Conservation (phyloP, 352 stramenopile genomes). For the Phytophthora palmivora region DNA sequence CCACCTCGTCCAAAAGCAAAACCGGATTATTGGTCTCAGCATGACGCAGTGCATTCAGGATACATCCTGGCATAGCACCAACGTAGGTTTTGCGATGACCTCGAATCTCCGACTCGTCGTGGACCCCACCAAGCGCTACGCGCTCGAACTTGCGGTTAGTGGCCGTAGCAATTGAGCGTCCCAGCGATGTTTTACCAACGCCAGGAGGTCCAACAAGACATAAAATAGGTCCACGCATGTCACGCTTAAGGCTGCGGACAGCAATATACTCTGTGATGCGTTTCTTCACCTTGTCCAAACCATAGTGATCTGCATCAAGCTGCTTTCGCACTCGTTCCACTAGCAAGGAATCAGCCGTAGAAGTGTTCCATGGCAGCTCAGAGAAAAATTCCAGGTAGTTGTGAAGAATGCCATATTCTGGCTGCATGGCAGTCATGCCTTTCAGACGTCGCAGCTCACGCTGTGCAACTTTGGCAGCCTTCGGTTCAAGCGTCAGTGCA, state of each 20-base stretch:
- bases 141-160: constrained; percentile 83
- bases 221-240: constrained; percentile 89
- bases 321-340: constrained; percentile 66
- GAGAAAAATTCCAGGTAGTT: constrained; percentile 87
- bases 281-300: constrained; percentile 85
- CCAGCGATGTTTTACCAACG: constrained; percentile 87
- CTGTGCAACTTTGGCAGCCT: constrained; percentile 64
- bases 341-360: constrained; percentile 62
- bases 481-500: constrained; percentile 53
- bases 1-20: constrained; percentile 88
- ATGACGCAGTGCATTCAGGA: constrained; percentile 81
- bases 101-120: constrained; percentile 87
- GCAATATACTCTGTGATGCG: constrained; percentile 90
- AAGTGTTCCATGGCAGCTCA: constrained; percentile 69
- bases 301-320: constrained; percentile 83
- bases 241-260: constrained; percentile 77
- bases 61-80: constrained; percentile 85
- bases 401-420: constrained; percentile 81
- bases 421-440: constrained; percentile 77
- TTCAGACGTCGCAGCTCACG: constrained; percentile 76
- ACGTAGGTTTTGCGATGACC: constrained; percentile 90
- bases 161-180: constrained; percentile 78
- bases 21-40: constrained; percentile 83
- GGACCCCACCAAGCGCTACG: constrained; percentile 78
- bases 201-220: constrained; percentile 88